Evolutionary conservation across 2,329 filamentous ascomycete species (phyloP).

Genomic region (Neofusicoccum parvum): DNA sequence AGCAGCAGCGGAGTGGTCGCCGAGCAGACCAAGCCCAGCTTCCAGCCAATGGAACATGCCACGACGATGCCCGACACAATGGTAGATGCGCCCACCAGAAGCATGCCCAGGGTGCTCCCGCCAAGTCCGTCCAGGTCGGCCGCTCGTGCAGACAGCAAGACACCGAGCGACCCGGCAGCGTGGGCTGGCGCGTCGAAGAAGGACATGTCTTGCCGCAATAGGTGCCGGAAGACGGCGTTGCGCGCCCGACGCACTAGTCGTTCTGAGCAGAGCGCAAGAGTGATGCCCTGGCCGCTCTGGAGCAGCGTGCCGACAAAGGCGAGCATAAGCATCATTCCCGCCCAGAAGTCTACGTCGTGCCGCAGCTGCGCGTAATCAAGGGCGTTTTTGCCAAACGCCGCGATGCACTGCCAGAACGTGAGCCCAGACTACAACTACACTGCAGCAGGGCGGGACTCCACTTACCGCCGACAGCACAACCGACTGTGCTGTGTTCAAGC

Average conservation of each 20-base stretch:
- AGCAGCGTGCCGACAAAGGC: not conserved
- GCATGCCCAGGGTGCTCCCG: constrained; percentile 79
- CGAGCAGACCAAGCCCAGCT: constrained; percentile 78
- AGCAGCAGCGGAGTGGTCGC: constrained; percentile 74
- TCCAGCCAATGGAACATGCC: constrained; percentile 75
- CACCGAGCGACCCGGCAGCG: constrained; percentile 80
- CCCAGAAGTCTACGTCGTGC: constrained; percentile 18
- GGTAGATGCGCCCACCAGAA: constrained; percentile 76
- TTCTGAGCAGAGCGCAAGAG: constrained; percentile 83
- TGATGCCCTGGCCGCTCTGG: constrained; percentile 38
- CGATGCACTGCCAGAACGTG: constrained; percentile 3
- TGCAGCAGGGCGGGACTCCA: not conserved
- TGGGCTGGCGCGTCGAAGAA: constrained; percentile 90
- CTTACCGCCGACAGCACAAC: constrained; percentile 45
- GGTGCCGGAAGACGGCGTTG: constrained; percentile 74
- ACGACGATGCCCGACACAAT: constrained; percentile 70
- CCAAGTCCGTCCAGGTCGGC: constrained; percentile 84
- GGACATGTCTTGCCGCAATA: constrained; percentile 84
- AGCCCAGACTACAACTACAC: not conserved
- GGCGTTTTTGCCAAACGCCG: constrained; percentile 7
- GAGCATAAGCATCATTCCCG: constrained; percentile 21
- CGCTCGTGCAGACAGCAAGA: constrained; percentile 81
- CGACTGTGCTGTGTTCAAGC: constrained; percentile 73
- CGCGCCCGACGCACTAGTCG: constrained; percentile 77
- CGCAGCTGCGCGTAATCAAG: not conserved